Conservation (phyloP, 2,329 filamentous ascomycete genomes). For the Polychaeton citri region DNA sequence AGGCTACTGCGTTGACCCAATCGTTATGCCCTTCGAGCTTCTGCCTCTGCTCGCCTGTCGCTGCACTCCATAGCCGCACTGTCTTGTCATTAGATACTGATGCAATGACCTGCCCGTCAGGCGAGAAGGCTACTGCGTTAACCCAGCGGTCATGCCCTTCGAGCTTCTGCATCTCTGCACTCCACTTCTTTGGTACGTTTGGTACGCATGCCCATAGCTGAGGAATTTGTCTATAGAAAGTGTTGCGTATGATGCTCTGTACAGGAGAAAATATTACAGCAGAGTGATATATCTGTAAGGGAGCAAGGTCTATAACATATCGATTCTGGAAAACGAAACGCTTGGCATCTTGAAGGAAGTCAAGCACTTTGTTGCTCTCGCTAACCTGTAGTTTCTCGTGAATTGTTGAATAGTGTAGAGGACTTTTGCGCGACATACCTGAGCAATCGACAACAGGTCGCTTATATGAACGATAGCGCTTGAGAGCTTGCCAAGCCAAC, state of each 20-base stretch:
- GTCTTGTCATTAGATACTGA: background rate
- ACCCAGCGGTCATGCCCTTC: slow-evolving; percentile 10
- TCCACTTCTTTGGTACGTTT: background rate
- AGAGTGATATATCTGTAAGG: background rate
- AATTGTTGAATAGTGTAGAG: background rate
- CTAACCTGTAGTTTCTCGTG: background rate
- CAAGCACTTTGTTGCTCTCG: background rate
- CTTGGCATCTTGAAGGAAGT: background rate
- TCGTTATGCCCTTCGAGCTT: slow-evolving; percentile 12
- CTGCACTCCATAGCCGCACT: background rate
- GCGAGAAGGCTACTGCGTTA: background rate
- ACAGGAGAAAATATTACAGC: background rate
- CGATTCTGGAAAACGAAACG: background rate
- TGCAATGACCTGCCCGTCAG: background rate
- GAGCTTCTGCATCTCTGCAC: slow-evolving; percentile 11
- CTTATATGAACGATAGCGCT: background rate
- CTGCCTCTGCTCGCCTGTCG: slow-evolving; percentile 8
- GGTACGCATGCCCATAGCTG: background rate
- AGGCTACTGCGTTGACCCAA: slow-evolving; percentile 8
- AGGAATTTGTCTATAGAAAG: background rate
- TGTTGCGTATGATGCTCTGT: background rate
- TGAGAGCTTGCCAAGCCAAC: background rate
- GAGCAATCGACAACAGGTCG: background rate
- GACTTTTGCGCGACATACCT: background rate
- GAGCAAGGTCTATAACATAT: background rate